Evolutionary conservation across 139 green algal genomes (phyloP).

Genomic region (Dunaliella primolecta): DNA sequence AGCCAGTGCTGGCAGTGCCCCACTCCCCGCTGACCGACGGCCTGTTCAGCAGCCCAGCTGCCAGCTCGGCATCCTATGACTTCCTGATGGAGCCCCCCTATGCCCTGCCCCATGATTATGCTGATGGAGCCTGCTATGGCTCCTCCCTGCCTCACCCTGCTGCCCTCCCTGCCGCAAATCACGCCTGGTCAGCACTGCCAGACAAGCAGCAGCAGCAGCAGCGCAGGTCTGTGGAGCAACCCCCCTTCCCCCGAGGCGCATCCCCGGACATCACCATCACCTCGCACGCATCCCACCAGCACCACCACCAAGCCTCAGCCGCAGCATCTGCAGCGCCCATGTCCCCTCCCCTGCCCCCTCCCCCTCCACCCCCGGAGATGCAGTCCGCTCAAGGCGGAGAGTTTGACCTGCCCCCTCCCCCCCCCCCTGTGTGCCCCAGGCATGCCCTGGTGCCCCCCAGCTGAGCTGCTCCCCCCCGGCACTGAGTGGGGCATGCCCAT

Average conservation of each 20-base stretch:
- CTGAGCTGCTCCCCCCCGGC: neutral
- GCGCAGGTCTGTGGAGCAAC: neutral
- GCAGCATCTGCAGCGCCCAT: neutral
- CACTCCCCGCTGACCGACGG: neutral
- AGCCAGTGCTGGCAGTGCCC: neutral
- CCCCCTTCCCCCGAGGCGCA: no score
- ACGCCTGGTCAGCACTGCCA: constrained; percentile 2
- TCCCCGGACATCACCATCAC: no score
- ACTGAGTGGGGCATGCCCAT: constrained; percentile 29
- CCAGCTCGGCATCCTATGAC: constrained; percentile 2
- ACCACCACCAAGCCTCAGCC: neutral
- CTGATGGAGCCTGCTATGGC: no score
- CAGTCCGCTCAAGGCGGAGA: neutral
- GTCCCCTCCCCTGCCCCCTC: neutral
- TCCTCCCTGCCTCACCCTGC: neutral
- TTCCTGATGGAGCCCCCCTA: neutral
- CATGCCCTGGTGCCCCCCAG: neutral
- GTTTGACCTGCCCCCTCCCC: neutral
- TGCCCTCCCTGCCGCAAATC: neutral
- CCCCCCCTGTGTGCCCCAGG: neutral
- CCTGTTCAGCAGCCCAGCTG: constrained; percentile 4
- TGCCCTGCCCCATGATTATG: neutral
- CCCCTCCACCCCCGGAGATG: neutral
- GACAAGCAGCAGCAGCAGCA: constrained; percentile 7
- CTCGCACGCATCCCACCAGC: neutral